Base-by-base conservation (phyloP, 306 rosid species). In the Calophaca sinica region DNA sequence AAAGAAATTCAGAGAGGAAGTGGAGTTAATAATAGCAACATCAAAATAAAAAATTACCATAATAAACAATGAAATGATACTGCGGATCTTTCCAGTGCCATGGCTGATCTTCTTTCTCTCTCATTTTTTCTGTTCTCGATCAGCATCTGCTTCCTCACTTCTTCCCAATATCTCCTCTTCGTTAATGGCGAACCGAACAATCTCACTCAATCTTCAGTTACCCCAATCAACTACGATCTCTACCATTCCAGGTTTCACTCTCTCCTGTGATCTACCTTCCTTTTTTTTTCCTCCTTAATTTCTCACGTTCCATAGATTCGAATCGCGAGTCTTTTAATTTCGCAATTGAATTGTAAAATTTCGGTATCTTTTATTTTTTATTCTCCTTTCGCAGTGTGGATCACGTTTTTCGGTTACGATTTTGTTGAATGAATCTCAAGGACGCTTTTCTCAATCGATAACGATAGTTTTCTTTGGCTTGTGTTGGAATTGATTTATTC, bases 221-320 rank as follows among this genome's bases (percentile, higher is more conserved):
- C 86, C 33, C 86, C 84, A 49, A 88, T 96, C 80, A 82, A 96
- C 67, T 88, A 81, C 82, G 94, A 96, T 89, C 96, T 96, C 78
- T 96, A 92, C 74, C 98, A 87, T 83, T 96, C 97, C 79, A 88
- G 98, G 99, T 86, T 68, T 39, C 49, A 46, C 29, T 72, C 38
- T 38, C 4, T 5, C 20, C 7, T 48, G 12, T 28, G 77, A 36
- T 63, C 52, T 52, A 28, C 68, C 38, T 35, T 73, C 31, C 5
- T 66, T 4, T 7, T 52, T 52, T 38, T 11, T 1, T 15, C 59
- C 35, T 9, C 51, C 45, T 79, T 38, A 9, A 33, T 55, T 42
- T 63, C 13, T 20, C 44, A n/a, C 5, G 26, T 49, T 76, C 33
- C 12, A 12, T 13, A 26, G n/a, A 48, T 78, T 71, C 38, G 31